A percentile compares a stretch with the other conserved stretches of the same genome.
Conservation (phyloP, 257 asterid species). For the Lycium barbarum region DNA sequence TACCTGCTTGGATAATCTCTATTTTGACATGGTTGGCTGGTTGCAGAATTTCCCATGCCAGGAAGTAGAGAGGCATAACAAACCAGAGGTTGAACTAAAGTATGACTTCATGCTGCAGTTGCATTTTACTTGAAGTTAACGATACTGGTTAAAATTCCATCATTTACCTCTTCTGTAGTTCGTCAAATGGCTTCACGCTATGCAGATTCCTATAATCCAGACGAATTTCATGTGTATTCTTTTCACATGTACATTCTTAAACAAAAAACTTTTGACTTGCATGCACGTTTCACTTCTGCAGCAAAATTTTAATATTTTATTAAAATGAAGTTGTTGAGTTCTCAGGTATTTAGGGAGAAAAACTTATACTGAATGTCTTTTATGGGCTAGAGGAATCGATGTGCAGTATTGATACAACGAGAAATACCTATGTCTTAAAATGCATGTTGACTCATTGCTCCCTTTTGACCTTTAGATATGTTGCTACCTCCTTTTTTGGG, state of each 20-base stretch:
- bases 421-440: neutral
- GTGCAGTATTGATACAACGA: neutral
- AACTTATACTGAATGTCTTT: neutral
- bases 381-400: neutral
- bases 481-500: neutral
- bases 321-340: constrained; percentile 11
- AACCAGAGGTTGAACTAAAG: constrained; percentile 99
- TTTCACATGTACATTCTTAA: neutral
- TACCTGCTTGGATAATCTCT: constrained; percentile 9
- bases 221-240: neutral
- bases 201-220: neutral
- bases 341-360: neutral
- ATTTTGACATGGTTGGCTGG: constrained; percentile 43
- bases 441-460: neutral
- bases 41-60: constrained; percentile 98
- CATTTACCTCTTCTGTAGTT: neutral
- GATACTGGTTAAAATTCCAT: constrained; percentile 1
- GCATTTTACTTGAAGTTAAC: constrained; percentile 9
- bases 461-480: neutral
- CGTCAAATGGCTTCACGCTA: neutral
- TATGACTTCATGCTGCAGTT: constrained; percentile 43
- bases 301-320: neutral
- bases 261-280: neutral
- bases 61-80: constrained; percentile 99
- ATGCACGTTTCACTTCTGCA: neutral